Evolutionary conservation across 768 basidiomycete species (phyloP).

Genomic region (Suillus lakei): DNA sequence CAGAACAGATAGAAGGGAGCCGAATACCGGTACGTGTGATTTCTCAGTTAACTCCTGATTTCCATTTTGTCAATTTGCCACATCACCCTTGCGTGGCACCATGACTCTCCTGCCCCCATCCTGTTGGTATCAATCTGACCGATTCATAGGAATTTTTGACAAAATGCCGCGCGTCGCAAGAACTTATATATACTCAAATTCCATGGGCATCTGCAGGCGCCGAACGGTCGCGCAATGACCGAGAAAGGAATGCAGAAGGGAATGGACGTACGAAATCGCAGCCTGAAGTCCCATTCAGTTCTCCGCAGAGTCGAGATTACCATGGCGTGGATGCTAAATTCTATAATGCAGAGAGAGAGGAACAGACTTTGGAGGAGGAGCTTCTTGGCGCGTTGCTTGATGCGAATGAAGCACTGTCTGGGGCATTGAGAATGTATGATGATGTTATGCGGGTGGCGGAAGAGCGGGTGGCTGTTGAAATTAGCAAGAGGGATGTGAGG

Average conservation of each 20-base stretch:
- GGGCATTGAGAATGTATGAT: constrained; percentile 74
- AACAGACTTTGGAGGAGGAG: constrained; percentile 73
- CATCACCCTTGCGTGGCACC: background rate
- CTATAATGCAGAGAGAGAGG: constrained; percentile 34
- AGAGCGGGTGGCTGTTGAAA: constrained; percentile 60
- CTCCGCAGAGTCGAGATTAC: constrained; percentile 6
- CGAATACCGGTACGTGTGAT: constrained; percentile 64
- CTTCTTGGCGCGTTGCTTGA: constrained; percentile 73
- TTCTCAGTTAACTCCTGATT: background rate
- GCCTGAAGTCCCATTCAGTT: background rate
- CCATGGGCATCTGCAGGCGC: constrained; percentile 89
- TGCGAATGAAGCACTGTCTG: constrained; percentile 73
- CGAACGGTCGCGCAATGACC: constrained; percentile 60
- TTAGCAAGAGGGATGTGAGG: constrained; percentile 68
- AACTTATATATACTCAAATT: constrained; percentile 85
- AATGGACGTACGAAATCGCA: constrained; percentile 22
- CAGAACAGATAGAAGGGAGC: constrained; percentile 66
- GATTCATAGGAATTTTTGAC: constrained; percentile 75
- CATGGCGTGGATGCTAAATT: constrained; percentile 27
- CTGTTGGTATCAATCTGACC: background rate
- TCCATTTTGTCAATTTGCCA: too few species aligned
- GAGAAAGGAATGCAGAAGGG: constrained; percentile 26
- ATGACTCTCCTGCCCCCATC: background rate
- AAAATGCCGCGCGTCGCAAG: constrained; percentile 83
- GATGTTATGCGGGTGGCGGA: constrained; percentile 73